Evolutionary conservation across 2,329 filamentous ascomycete genomes (phyloP), one percentile per base, ranked within the genome.

Genomic region (Laburnicola sp.): DNA sequence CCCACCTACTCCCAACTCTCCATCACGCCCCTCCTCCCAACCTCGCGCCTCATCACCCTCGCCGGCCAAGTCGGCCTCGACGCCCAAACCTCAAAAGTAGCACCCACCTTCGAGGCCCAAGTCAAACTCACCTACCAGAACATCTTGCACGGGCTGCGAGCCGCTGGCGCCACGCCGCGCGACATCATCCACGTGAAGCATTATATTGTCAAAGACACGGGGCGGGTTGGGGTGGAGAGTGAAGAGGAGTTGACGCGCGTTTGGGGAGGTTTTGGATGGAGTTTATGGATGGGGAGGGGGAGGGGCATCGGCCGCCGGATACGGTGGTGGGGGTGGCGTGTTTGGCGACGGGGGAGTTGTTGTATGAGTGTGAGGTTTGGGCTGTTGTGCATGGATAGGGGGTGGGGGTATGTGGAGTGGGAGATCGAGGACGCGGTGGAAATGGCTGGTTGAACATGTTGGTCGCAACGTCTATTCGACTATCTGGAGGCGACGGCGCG

Each of bases 341-440:
- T 43, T 51, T 73, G 50, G 68, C 70, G 26, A 60, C 59, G 53
- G 61, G 62, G 32, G 58, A 60, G 27, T 32, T 71, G 22, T 40
- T 69, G 41, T 73, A 72, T 50, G 70, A 73, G 48, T 61, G 63
- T 36, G 70, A 73, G 49, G 68, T 66, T 7, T 65, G 58, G 59
- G 69, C 69, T 9, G 49, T 72, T 37, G 51, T 70, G 10, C 51
- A 63, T 45, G 28, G 34, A 8, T 57, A 51, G 48, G 31, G 16
- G 16, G 16, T 16, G 16, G 16, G 16, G 16, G 16, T 16, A 16
- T 16, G 16, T 16, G 16, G 16, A 16, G 16, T 16, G 16, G 16
- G 16, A 16, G 16, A 16, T 16, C 16, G 16, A 16, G 16, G 16
- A 16, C 16, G 16, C 16, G 16, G 16, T 16, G 16, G 16, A 16